Percentiles rank a stretch among this genome's conserved stretches.
These are phyloP conservation scores for Colletotrichum coccodes DNA, from an alignment of 2,329 filamentous ascomycete species.

Conservation along the genomic window DNA sequence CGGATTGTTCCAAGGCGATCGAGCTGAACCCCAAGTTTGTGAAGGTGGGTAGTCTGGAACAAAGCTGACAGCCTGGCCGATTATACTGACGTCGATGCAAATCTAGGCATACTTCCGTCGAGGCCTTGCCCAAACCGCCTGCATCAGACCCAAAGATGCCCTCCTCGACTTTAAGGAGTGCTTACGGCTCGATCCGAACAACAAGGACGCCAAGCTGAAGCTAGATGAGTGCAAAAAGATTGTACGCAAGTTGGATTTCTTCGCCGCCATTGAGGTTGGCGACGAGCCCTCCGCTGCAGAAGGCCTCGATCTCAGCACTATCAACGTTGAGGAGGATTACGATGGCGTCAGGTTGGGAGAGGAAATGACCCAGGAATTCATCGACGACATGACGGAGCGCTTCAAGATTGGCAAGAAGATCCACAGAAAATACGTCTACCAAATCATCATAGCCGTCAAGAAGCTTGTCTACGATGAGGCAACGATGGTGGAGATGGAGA, in stretches of 20 bases:
- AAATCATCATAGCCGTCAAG: conserved; percentile 91
- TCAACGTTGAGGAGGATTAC: conserved; percentile 84
- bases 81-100: conserved; percentile 31
- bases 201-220: conserved; percentile 92
- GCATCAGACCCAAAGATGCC: conserved; percentile 87
- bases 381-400: conserved; percentile 95
- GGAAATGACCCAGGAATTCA: conserved; percentile 95
- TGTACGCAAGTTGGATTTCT: conserved; percentile 90
- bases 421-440: conserved; percentile 96
- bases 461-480: conserved; percentile 91
- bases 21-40: conserved; percentile 88
- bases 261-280: conserved; percentile 92
- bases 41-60: conserved; percentile 70
- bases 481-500: conserved; percentile 94
- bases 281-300: conserved; percentile 94
- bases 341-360: conserved; percentile 83
- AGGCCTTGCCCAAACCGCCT: conserved; percentile 91
- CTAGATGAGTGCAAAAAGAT: conserved; percentile 94
- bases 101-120: conserved; percentile 90
- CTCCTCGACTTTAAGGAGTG: conserved; percentile 93
- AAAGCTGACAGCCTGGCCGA: neutral
- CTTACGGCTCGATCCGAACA: conserved; percentile 84
- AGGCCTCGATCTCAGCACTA: conserved; percentile 87
- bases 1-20: conserved; percentile 90
- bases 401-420: conserved; percentile 98